Conservation (phyloP, 73 alveolate genomes). For the Breviolum minutum region DNA sequence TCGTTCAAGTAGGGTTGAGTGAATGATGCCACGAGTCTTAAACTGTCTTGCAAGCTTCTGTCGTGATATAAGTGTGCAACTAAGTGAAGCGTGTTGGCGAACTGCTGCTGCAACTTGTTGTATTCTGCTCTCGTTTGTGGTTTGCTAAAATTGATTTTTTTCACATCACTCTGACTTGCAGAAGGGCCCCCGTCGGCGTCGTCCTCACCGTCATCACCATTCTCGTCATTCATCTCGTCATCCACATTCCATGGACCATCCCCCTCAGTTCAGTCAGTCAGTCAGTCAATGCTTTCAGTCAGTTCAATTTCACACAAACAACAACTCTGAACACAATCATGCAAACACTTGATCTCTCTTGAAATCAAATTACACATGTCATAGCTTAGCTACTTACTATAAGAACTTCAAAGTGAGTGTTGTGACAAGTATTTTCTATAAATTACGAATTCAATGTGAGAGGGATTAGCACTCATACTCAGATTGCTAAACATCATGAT, state of each 20-base stretch:
- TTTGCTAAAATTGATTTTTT: too few relatives aligned
- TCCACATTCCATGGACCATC: neutral
- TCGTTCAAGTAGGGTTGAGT: neutral
- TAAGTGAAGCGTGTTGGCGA: neutral
- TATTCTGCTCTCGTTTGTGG: conserved; percentile 13
- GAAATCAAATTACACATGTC: too few relatives aligned
- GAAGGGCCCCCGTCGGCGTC: neutral
- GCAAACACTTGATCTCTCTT: too few relatives aligned
- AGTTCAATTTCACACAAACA: too few relatives aligned
- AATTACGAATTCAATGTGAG: too few relatives aligned
- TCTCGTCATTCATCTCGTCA: neutral
- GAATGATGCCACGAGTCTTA: neutral
- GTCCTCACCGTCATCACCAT: neutral
- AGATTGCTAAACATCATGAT: too few relatives aligned
- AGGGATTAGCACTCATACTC: too few relatives aligned
- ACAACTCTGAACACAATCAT: too few relatives aligned
- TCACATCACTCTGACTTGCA: too few relatives aligned
- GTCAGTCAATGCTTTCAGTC: neutral
- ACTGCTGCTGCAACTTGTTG: neutral
- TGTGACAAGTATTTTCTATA: too few relatives aligned
- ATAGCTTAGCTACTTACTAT: too few relatives aligned
- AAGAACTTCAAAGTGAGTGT: too few relatives aligned
- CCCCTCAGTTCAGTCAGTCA: neutral
- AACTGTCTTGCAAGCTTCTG: neutral
- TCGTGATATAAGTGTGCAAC: conserved; percentile 2